A percentile compares a stretch with the other conserved stretches of the same genome.
These are phyloP conservation scores for Aquanectria penicillioides DNA, from an alignment of 2,329 filamentous ascomycete genomes.

Conservation along the genomic window DNA sequence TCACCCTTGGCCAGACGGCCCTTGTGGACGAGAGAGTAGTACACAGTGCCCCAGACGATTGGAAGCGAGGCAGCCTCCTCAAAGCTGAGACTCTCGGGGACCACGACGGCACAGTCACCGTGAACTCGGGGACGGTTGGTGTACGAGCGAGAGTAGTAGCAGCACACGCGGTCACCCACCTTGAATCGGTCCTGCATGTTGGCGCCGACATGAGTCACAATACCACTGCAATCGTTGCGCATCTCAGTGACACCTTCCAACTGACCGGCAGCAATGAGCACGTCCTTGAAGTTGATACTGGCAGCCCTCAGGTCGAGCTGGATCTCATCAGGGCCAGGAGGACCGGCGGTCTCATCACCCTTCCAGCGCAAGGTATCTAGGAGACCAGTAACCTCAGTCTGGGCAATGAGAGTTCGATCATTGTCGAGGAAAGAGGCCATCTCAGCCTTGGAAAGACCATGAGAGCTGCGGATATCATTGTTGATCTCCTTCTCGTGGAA, in stretches of 20 bases:
- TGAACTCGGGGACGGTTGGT: not conserved
- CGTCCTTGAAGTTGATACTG: conserved; percentile 18
- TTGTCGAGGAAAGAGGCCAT: conserved; percentile 7
- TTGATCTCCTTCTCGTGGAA: conserved; percentile 5
- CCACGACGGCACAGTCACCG: conserved; percentile 8
- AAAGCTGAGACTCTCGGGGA: conserved; percentile 18
- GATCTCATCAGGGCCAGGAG: conserved; percentile 12
- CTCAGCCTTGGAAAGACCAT: conserved; percentile 6
- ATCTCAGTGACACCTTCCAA: conserved; percentile 1
- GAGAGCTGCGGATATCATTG: conserved; percentile 6
- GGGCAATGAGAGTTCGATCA: conserved; percentile 8
- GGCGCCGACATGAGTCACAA: conserved; percentile 13
- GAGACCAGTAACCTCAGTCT: conserved; percentile 8
- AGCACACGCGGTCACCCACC: conserved; percentile 14
- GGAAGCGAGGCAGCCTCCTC: conserved; percentile 20
- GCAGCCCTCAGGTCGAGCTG: conserved; percentile 6
- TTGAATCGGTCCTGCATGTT: conserved; percentile 2
- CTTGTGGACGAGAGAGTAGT: conserved; percentile 13
- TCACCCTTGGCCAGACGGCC: conserved; percentile 25
- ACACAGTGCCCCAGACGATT: conserved; percentile 18
- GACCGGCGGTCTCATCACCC: conserved; percentile 5
- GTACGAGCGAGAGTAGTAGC: conserved; percentile 5
- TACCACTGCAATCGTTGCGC: conserved; percentile 11
- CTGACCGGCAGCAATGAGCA: conserved; percentile 6
- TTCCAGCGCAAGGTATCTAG: conserved; percentile 15